phyloP scores from a whole-genome alignment of 176 grass and related monocot genomes.

The Alopecurus myosuroides region DNA sequence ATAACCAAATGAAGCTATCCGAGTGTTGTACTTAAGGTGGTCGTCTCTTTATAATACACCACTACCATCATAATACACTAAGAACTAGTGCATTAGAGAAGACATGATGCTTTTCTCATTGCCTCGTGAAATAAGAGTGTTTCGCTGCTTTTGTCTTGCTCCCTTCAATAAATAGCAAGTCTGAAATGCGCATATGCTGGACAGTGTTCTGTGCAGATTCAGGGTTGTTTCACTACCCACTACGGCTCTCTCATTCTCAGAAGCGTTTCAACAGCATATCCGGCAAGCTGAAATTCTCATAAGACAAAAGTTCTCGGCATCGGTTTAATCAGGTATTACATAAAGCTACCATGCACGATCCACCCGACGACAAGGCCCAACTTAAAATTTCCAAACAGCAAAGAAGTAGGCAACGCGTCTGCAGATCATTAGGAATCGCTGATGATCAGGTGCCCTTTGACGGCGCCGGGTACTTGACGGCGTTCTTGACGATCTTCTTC shows the following conservation, averaged over 20 bases:
- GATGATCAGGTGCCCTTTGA: not conserved
- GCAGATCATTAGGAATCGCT: not conserved
- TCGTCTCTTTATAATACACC: no score
- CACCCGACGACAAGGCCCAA: not conserved
- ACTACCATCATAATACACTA: no score
- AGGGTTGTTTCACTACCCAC: not conserved
- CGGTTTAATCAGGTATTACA: not conserved
- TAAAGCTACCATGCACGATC: not conserved
- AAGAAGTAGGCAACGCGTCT: not conserved
- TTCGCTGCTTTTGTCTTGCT: no score
- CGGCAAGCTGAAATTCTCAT: not conserved
- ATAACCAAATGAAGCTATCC: no score
- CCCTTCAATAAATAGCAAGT: not conserved
- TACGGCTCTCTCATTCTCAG: not conserved
- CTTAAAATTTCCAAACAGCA: not conserved
- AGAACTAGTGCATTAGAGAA: no score
- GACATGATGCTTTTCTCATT: no score
- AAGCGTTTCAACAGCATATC: not conserved
- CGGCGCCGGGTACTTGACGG: constrained; percentile 64
- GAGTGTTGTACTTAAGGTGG: no score
- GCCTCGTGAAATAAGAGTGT: no score
- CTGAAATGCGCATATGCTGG: not conserved
- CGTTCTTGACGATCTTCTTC: constrained; percentile 81
- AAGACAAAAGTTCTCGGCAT: not conserved
- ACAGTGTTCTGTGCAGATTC: not conserved